Conservation (phyloP, 2,329 filamentous ascomycete genomes). For the Chrysosphaeria jannelii region DNA sequence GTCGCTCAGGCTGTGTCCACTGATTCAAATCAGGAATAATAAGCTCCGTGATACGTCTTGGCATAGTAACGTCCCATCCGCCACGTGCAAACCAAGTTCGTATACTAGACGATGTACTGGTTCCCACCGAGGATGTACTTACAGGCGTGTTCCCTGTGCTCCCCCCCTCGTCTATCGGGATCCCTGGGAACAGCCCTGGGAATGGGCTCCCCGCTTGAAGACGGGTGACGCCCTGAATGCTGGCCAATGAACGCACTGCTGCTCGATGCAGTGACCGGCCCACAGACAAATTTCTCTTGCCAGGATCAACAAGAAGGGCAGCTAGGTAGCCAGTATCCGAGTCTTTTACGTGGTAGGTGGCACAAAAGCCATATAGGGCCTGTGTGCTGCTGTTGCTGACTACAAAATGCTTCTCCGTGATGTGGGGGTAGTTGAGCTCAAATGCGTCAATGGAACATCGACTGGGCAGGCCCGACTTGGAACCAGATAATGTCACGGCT, state of each 20-base stretch:
- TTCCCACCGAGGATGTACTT: neutral
- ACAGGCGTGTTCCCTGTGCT: constrained; percentile 2
- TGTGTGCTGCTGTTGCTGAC: constrained; percentile 83
- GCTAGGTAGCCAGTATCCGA: constrained; percentile 51
- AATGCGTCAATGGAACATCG: constrained; percentile 50
- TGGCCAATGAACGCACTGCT: constrained; percentile 42
- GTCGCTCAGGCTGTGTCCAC: constrained; percentile 49
- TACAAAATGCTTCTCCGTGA: constrained; percentile 67
- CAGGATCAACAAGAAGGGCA: constrained; percentile 67
- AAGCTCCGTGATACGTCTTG: constrained; percentile 31
- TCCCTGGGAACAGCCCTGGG: constrained; percentile 63
- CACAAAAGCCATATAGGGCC: constrained; percentile 71
- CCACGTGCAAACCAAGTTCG: constrained; percentile 61
- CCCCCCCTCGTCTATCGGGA: constrained; percentile 26
- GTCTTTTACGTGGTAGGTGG: constrained; percentile 48
- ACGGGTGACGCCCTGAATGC: constrained; percentile 41
- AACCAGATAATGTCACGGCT: constrained; percentile 17
- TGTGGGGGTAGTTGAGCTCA: constrained; percentile 29
- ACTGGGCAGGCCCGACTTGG: constrained; percentile 18
- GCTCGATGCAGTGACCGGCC: constrained; percentile 70
- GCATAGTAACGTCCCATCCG: constrained; percentile 51
- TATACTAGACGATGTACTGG: constrained; percentile 7
- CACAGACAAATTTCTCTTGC: constrained; percentile 64
- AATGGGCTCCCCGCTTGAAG: constrained; percentile 58
- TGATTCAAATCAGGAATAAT: constrained; percentile 37